Evolutionary conservation across 2,329 filamentous ascomycete genomes (phyloP).

Genomic region (Passalora sequoiae): DNA sequence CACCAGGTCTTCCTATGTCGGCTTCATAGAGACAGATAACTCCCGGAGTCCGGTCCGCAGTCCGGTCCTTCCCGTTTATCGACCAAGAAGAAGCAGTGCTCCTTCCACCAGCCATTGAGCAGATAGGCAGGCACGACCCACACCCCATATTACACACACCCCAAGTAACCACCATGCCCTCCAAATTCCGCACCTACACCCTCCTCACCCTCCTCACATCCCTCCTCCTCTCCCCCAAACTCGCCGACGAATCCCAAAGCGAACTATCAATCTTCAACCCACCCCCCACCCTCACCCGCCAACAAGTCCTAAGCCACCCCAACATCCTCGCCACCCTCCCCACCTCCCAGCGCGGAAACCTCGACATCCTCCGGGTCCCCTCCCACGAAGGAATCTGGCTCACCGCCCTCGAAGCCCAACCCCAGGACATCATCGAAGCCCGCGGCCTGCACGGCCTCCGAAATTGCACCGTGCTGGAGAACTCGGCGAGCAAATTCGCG

Average conservation of each 20-base stretch:
- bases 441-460: not conserved
- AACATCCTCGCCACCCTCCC: conserved; percentile 9
- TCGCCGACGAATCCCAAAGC: conserved; percentile 6
- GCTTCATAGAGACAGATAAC: too few relatives aligned
- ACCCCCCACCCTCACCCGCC: conserved; percentile 2
- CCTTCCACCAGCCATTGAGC: too few relatives aligned
- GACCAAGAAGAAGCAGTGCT: too few relatives aligned
- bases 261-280: conserved; percentile 5
- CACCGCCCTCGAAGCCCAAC: conserved; percentile 7
- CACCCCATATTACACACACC: too few relatives aligned
- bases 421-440: conserved; percentile 8
- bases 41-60: too few relatives aligned
- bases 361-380: conserved; percentile 10
- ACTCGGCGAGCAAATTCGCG: conserved; percentile 8
- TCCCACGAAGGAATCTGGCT: conserved; percentile 10
- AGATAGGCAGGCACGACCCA: too few relatives aligned
- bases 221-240: conserved; percentile 10
- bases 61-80: too few relatives aligned
- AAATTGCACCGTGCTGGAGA: conserved; percentile 6
- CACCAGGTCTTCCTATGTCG: too few relatives aligned
- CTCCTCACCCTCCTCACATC: conserved; percentile 5
- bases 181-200: conserved; percentile 3
- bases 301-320: conserved; percentile 7
- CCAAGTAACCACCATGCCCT: conserved; percentile 4
- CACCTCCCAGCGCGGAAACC: conserved; percentile 4